Evolutionary conservation across 495 filamentous ascomycete genomes (phyloP).

Genomic region (Hypomontagnella monticulosa): DNA sequence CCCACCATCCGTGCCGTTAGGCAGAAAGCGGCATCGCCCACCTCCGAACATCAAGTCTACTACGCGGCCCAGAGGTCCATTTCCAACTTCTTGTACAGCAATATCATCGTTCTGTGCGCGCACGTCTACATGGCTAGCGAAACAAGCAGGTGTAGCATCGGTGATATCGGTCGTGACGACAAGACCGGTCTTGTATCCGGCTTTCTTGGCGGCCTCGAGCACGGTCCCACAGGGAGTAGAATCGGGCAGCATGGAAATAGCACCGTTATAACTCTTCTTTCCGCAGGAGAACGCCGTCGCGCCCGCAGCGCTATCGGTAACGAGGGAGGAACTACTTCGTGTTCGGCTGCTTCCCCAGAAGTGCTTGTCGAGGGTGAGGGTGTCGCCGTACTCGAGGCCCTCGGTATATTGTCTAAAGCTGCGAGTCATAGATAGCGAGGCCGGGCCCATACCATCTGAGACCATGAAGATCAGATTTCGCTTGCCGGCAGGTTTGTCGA

Average conservation of each 20-base stretch:
- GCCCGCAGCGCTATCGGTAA: slow-evolving; percentile 95
- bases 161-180: slow-evolving; percentile 96
- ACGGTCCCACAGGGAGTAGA: slow-evolving; percentile 91
- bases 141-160: slow-evolving; percentile 97
- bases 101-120: slow-evolving; percentile 87
- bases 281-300: slow-evolving; percentile 96
- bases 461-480: slow-evolving; percentile 98
- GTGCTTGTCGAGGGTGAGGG: slow-evolving; percentile 81
- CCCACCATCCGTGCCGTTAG: slow-evolving; percentile 77
- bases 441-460: slow-evolving; percentile 96
- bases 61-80: slow-evolving; percentile 80
- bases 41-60: slow-evolving; percentile 94
- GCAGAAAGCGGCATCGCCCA: slow-evolving; percentile 91
- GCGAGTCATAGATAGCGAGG: slow-evolving; percentile 84
- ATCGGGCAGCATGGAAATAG: slow-evolving; percentile 88
- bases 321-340: slow-evolving; percentile 78
- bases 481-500: slow-evolving; percentile 69
- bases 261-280: slow-evolving; percentile 92
- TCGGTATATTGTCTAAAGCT: slow-evolving; percentile 77
- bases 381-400: slow-evolving; percentile 73
- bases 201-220: slow-evolving; percentile 90
- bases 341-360: slow-evolving; percentile 91
- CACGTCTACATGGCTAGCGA: slow-evolving; percentile 85
- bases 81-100: slow-evolving; percentile 87
- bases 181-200: slow-evolving; percentile 90